Conservation (phyloP, 1,284 basidiomycete genomes). For the Ceratobasidium sp. region DNA sequence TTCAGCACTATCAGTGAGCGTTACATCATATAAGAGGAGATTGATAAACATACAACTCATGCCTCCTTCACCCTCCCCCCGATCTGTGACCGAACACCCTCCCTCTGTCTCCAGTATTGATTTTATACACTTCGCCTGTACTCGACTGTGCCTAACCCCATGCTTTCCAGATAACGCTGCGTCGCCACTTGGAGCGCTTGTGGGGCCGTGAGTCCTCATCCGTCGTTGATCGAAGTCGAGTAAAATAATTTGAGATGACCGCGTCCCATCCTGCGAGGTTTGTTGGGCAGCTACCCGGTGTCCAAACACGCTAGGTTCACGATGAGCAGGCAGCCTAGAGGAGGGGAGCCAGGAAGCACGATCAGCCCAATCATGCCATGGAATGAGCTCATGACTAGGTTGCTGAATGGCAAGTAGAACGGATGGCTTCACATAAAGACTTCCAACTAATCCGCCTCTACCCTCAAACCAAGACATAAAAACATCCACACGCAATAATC, state of each 20-base stretch:
- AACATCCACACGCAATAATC: slow-evolving; percentile 1
- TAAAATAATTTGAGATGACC: background rate
- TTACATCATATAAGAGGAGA: background rate
- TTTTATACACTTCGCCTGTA: too few relatives aligned
- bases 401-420: background rate
- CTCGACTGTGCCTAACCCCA: background rate
- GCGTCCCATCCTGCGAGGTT: background rate
- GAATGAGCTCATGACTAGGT: background rate
- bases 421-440: background rate
- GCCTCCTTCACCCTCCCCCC: too few relatives aligned
- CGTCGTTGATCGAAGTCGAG: background rate
- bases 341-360: background rate
- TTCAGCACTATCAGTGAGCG: background rate
- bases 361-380: background rate
- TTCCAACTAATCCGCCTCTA: background rate
- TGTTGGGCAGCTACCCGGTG: background rate
- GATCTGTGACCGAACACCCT: too few relatives aligned
- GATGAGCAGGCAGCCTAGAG: too few relatives aligned
- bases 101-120: too few relatives aligned
- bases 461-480: too few relatives aligned
- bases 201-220: background rate
- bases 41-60: too few relatives aligned
- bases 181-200: background rate
- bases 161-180: background rate
- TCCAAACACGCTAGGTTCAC: background rate